Conservation (phyloP, 2,329 filamentous ascomycete species). For the Diplodia scrobiculata region DNA sequence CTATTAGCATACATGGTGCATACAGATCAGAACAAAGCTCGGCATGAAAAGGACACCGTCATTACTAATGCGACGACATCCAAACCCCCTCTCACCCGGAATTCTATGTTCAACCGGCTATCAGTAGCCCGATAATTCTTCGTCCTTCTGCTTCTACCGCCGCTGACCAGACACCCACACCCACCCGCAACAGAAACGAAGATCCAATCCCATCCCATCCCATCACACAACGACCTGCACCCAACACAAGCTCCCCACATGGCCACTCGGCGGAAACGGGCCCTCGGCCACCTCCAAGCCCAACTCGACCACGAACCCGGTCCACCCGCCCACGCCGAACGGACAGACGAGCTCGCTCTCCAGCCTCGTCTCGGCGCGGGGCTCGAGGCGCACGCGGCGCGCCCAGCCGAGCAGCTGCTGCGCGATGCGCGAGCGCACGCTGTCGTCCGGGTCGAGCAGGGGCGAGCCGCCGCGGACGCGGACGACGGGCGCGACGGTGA, state of each 20-base stretch:
- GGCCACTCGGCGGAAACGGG: constrained; percentile 7
- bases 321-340: constrained; percentile 8
- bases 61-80: neutral
- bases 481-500: constrained; percentile 19
- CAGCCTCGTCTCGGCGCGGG: neutral
- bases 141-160: too few species aligned
- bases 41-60: neutral
- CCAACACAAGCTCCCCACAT: constrained; percentile 14
- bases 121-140: neutral
- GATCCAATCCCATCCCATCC: neutral
- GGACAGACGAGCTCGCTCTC: constrained; percentile 21
- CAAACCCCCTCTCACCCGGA: too few species aligned
- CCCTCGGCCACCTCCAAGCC: constrained; percentile 21
- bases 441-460: constrained; percentile 18
- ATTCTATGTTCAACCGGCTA: too few species aligned
- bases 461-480: constrained; percentile 3
- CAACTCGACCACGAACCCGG: constrained; percentile 12
- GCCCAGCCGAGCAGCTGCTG: constrained; percentile 26
- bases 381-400: constrained; percentile 13
- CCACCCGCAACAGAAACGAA: too few species aligned
- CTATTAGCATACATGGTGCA: neutral
- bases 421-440: constrained; percentile 12
- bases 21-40: neutral
- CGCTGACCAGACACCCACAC: too few species aligned
- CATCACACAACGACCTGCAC: constrained; percentile 21